Evolutionary conservation across 2,329 filamentous ascomycete species (phyloP).

Genomic region (Aspergillus tubingensis): DNA sequence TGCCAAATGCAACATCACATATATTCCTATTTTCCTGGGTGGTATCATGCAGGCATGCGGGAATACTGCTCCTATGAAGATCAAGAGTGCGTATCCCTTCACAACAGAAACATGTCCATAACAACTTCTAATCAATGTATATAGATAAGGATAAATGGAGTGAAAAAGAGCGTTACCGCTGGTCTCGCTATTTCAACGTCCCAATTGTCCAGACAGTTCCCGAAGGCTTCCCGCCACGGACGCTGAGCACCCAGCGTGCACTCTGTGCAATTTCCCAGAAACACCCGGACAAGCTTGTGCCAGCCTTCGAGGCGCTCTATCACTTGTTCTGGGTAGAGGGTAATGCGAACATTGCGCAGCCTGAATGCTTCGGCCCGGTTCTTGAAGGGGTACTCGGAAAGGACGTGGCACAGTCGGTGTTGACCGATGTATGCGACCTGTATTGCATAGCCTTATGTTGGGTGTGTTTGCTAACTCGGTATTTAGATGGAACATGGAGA

Average conservation of each 20-base stretch:
- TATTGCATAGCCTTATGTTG: neutral
- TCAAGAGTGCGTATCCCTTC: conserved; percentile 48
- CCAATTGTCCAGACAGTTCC: conserved; percentile 52
- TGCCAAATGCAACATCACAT: conserved; percentile 55
- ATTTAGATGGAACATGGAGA: conserved; percentile 35
- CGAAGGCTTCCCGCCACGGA: conserved; percentile 56
- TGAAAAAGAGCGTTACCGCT: conserved; percentile 54
- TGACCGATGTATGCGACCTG: conserved; percentile 42
- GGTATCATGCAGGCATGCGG: conserved; percentile 60
- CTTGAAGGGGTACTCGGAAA: conserved; percentile 51
- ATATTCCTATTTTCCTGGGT: conserved; percentile 61
- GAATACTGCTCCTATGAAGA: conserved; percentile 56
- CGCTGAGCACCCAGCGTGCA: conserved; percentile 54
- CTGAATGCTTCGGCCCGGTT: conserved; percentile 47
- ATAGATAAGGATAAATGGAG: conserved; percentile 64
- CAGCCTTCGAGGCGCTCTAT: conserved; percentile 51
- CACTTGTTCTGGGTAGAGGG: conserved; percentile 55
- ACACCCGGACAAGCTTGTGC: conserved; percentile 45
- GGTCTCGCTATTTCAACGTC: conserved; percentile 56
- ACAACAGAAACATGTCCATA: neutral
- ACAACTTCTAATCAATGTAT: neutral
- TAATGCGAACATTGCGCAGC: conserved; percentile 46
- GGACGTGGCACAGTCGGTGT: conserved; percentile 43
- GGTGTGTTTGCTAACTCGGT: neutral
- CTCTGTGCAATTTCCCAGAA: conserved; percentile 51